Base-by-base conservation (phyloP, 169 alveolate species). In the Plasmodium inui region DNA sequence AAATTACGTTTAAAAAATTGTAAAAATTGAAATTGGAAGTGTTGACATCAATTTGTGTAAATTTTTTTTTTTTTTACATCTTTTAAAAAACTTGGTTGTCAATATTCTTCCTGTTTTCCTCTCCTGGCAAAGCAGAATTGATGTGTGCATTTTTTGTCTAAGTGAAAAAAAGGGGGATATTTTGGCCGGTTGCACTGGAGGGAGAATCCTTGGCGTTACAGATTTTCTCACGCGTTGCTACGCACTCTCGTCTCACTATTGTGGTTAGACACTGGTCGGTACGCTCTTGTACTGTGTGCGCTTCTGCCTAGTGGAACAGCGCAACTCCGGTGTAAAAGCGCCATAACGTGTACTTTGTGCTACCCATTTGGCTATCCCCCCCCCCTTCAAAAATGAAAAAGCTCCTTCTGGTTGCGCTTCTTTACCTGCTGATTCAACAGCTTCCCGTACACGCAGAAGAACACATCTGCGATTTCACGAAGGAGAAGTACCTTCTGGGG, bases 381-480 rank as follows among this genome's bases (percentile, higher is more conserved):
- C 61, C 61, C 61, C 61, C 57, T 8, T 19, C 1, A n/a, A 67
- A 67, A 67, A 67, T 67, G 76, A 67, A 67, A 28, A 67, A 26
- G 37, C 39, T 67, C 14, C 76, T 67, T 14, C 37, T 67, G 17
- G 14, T 67, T 12, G 30, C 39, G 37, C 14, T 28, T 19, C 39
- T 67, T 8, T 26, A 67, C 76, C 74, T 84, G 73, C 34, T 71
- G 32, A 73, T 22, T 34, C 44, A 84, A 12, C 30, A 84, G 12
- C 30, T 71, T 10, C 32, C 26, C 79, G 76, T 22, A 10, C 57
- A 46, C 57, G 71, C 50, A 30, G 72, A 53, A 22, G 81, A 74
- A 53, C 85, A 86, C 41, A 37, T 53, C n/a, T 86, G 93, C n/a
- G 93, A 86, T 86, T 86, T 86, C 41, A 86, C 86, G 8, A 57